A percentile compares a stretch with the other conserved stretches of the same genome.
phyloP scores from a whole-genome alignment of 352 stramenopile species.

The Aphanomyces invadans region DNA sequence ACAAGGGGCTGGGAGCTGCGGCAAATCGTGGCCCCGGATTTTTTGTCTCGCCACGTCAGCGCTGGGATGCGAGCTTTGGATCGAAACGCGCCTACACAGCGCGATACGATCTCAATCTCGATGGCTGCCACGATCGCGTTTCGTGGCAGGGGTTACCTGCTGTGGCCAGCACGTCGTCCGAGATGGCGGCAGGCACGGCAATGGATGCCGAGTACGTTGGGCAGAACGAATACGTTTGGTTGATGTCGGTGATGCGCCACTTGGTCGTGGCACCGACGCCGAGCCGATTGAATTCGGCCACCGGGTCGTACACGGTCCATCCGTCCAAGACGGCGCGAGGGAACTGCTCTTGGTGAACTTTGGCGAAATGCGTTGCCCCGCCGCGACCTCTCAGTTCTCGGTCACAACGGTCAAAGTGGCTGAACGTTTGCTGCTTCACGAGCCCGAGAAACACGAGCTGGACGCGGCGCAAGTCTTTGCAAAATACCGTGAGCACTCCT shows the following conservation, averaged over 20 bases:
- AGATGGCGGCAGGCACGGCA: slow-evolving; percentile 52
- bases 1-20: slow-evolving; percentile 80
- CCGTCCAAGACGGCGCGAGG: slow-evolving; percentile 38
- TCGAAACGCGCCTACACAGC: slow-evolving; percentile 50
- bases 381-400: slow-evolving; percentile 40
- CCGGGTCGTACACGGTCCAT: slow-evolving; percentile 61
- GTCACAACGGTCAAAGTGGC: slow-evolving; percentile 59
- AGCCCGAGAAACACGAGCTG: slow-evolving; percentile 70
- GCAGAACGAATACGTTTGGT: slow-evolving; percentile 62
- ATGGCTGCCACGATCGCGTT: too few relatives aligned
- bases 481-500: slow-evolving; percentile 59
- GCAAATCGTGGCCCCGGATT: slow-evolving; percentile 66
- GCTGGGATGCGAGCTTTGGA: slow-evolving; percentile 77
- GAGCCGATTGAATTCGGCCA: slow-evolving; percentile 47
- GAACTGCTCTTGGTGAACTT: slow-evolving; percentile 49
- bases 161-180: slow-evolving; percentile 49
- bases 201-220: slow-evolving; percentile 73
- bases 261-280: slow-evolving; percentile 39
- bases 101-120: not conserved
- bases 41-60: slow-evolving; percentile 68
- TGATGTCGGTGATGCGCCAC: slow-evolving; percentile 64
- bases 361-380: slow-evolving; percentile 53
- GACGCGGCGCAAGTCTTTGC: slow-evolving; percentile 73
- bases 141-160: too few relatives aligned
- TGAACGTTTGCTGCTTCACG: slow-evolving; percentile 72